Percentiles rank a stretch among this genome's conserved stretches.
Evolutionary conservation across 495 filamentous ascomycete species (phyloP).

Genomic region (Neurospora hispaniola): DNA sequence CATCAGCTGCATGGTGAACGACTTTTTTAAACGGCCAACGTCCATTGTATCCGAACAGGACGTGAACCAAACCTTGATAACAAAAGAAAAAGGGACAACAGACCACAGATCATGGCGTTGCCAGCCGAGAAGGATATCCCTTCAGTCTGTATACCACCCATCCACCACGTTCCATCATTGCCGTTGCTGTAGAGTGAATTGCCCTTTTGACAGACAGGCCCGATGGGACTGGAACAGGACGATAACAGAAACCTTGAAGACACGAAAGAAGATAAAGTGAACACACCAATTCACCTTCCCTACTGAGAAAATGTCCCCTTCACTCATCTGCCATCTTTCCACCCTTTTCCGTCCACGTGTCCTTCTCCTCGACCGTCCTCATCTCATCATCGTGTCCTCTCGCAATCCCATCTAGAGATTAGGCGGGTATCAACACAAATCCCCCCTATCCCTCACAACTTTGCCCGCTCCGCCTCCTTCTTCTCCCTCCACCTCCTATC

Average conservation of each 20-base stretch:
- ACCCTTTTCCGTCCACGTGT: background rate
- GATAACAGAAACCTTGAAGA: background rate
- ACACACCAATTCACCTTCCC: background rate
- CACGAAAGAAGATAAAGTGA: background rate
- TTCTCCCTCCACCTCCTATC: conserved; percentile 60
- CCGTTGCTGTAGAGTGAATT: background rate
- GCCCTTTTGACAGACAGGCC: background rate
- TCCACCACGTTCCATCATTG: background rate
- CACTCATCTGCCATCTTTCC: background rate
- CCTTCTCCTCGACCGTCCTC: background rate
- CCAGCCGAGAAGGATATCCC: background rate
- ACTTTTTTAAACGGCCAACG: background rate
- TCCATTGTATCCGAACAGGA: background rate
- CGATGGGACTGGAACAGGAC: background rate
- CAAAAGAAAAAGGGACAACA: background rate
- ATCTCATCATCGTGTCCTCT: background rate
- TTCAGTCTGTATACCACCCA: background rate
- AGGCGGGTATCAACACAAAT: background rate
- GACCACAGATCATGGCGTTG: background rate
- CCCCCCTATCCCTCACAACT: conserved; percentile 36
- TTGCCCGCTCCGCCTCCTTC: conserved; percentile 57
- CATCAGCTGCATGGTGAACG: background rate
- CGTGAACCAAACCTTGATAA: background rate
- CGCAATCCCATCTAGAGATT: background rate
- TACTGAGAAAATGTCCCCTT: background rate